Evolutionary conservation across 768 basidiomycete genomes (phyloP).

Genomic region (Lactarius evosmus): DNA sequence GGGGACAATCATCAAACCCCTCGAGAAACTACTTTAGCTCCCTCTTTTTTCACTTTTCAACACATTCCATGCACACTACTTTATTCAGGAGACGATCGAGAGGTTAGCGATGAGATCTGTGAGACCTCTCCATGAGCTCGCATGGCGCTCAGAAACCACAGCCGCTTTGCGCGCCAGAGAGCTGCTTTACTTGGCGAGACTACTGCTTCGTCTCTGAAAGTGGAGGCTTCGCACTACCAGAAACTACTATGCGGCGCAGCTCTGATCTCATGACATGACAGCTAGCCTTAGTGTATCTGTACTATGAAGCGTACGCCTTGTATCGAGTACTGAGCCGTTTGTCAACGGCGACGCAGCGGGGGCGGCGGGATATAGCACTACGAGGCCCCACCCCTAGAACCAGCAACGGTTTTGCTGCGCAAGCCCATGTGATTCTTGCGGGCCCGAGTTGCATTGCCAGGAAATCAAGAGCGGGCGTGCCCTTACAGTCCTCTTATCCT

Average conservation of each 20-base stretch:
- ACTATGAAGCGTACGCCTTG: neutral
- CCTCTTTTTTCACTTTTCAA: neutral
- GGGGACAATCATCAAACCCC: constrained; percentile 66
- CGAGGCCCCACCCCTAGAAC: neutral
- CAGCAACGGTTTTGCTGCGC: too few species aligned
- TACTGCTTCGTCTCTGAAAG: neutral
- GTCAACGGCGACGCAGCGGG: neutral
- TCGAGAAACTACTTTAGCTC: constrained; percentile 51
- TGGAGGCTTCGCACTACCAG: neutral
- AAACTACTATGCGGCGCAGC: neutral
- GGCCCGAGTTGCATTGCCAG: neutral
- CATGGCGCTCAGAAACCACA: neutral
- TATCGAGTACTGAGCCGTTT: neutral
- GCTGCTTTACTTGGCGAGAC: neutral
- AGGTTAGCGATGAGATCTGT: neutral
- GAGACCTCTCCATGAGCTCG: neutral
- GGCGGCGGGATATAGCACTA: too few species aligned
- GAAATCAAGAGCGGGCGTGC: neutral
- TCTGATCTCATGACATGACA: neutral
- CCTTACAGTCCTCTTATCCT: neutral
- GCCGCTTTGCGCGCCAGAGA: neutral
- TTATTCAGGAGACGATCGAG: neutral
- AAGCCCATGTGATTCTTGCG: too few species aligned
- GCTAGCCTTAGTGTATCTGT: neutral
- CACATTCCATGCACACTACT: neutral